These are phyloP conservation scores for Boletus semigastroideus DNA, from an alignment of 1,284 basidiomycete genomes.

Conservation along the genomic window DNA sequence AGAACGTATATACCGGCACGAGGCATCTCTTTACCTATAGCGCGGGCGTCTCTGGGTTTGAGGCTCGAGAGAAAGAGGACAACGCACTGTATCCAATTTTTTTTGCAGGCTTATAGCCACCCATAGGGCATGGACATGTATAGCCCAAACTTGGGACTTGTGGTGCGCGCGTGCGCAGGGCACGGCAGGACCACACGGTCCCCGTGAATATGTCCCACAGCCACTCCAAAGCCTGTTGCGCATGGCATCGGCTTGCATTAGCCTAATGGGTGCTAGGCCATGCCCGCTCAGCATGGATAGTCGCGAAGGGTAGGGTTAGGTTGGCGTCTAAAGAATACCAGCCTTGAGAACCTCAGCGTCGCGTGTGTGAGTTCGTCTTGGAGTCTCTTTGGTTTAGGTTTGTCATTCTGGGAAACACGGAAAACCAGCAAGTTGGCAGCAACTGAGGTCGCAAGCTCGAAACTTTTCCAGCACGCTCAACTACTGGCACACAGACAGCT, in stretches of 20 bases:
- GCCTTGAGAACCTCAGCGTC: too few relatives aligned
- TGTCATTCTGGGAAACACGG: too few relatives aligned
- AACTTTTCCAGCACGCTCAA: too few relatives aligned
- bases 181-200: conserved; percentile 18
- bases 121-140: conserved; percentile 21
- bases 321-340: too few relatives aligned
- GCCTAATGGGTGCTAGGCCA: conserved; percentile 9
- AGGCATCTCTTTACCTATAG: conserved; percentile 20
- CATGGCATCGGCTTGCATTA: conserved; percentile 5
- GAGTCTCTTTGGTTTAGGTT: too few relatives aligned
- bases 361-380: too few relatives aligned
- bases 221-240: conserved; percentile 9
- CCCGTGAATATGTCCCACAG: conserved; percentile 6
- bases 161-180: conserved; percentile 18
- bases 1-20: conserved; percentile 16
- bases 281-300: conserved; percentile 17
- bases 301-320: conserved; percentile 15
- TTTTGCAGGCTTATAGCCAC: conserved; percentile 25
- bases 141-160: conserved; percentile 20
- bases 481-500: too few relatives aligned
- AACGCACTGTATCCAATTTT: conserved; percentile 1
- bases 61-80: conserved; percentile 9
- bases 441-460: too few relatives aligned
- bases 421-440: too few relatives aligned
- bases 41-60: conserved; percentile 5